phyloP scores from a whole-genome alignment of 2,329 filamentous ascomycete genomes.

The Monilinia laxa region DNA sequence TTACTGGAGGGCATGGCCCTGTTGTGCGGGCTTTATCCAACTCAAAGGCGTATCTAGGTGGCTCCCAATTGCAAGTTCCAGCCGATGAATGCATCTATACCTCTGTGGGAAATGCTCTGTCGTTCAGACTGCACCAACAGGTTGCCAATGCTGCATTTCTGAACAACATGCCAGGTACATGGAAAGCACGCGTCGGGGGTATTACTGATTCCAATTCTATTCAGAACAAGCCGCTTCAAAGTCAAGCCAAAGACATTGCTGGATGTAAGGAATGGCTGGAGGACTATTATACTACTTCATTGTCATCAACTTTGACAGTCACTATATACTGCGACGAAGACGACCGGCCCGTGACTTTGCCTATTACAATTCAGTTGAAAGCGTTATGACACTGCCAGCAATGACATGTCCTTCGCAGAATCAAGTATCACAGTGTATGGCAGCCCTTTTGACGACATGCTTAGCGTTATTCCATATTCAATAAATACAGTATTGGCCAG shows the following conservation, averaged over 20 bases:
- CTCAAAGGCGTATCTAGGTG: neutral
- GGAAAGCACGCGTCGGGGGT: neutral
- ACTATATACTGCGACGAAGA: neutral
- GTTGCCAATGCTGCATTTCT: neutral
- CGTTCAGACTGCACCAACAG: neutral
- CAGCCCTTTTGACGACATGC: neutral
- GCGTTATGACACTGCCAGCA: neutral
- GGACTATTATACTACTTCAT: neutral
- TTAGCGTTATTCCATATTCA: neutral
- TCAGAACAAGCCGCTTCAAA: neutral
- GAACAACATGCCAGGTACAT: slow-evolving; percentile 4
- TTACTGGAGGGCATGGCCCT: neutral
- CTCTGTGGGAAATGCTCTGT: neutral
- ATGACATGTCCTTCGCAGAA: neutral
- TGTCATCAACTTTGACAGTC: neutral
- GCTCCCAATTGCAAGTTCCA: neutral
- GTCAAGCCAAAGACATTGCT: neutral
- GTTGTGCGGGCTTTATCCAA: neutral
- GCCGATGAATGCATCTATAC: neutral
- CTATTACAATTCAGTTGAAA: neutral
- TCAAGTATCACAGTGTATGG: neutral
- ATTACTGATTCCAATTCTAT: neutral
- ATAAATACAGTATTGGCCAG: neutral
- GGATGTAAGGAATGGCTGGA: neutral
- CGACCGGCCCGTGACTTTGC: neutral